Evolutionary conservation across 805 yeast species (phyloP), one percentile per base, ranked within the genome.

Genomic region (Lipomyces orientalis): DNA sequence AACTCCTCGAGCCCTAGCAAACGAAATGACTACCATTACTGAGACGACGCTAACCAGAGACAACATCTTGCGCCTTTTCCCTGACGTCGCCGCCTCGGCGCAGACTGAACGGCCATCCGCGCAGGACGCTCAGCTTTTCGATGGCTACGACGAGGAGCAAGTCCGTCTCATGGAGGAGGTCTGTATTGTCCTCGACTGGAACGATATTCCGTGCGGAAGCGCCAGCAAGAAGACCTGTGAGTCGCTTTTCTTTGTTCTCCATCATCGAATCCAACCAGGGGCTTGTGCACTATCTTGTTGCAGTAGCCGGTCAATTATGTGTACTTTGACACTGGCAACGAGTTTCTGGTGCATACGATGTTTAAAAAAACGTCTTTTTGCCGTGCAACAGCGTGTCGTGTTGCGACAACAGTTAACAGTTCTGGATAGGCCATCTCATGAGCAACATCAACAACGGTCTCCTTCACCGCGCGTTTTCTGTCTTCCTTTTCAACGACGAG

Each of bases 121-220:
- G 25, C 72, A 72, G 43, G 76, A 75, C 64, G 73, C 76, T n/a
- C 76, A 74, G 31, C 76, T 91, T n/a, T 90, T 93, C 71, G 83
- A 82, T 4, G 98, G 97, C 6, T 95, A 93, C 73, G 97, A 95
- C 78, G 90, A 88, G 76, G 98, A 94, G 78, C 99, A 95, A 80
- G 92, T 95, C 78, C 86, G 87, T 76, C 83, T 95, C 69, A 95
- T 95, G 99, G 97, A 93, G 73, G 99, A 95, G 79, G 88, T 93
- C 70, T 95, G 99, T 80, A 93, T 95, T 68, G 97, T 94, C 1
- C 82, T 93, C 70, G 97, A 95, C 78, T 88, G 90, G 82, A 80
- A 93, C 74, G 99, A 95, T 79, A 80, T 76, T 58, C 97, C 97
- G 4, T 82, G 93, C 61, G 99, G 98, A 43, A 93, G 97, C 0